phyloP scores from a whole-genome alignment of 1,139 yeast species.

The Diutina mesorugosa region DNA sequence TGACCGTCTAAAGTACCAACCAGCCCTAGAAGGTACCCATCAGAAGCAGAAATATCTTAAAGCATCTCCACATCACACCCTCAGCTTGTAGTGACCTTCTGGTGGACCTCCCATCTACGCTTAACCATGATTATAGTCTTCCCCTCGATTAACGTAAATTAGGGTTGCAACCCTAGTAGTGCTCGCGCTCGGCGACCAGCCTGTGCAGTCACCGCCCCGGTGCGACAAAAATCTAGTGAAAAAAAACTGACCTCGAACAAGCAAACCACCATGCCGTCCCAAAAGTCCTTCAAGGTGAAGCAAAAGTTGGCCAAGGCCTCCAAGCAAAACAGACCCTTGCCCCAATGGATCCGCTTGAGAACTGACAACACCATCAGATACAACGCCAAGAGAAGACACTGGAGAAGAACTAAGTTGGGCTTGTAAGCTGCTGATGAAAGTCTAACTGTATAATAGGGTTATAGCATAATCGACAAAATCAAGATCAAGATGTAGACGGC shows the following conservation, averaged over 20 bases:
- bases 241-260: neutral
- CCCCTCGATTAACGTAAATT: no score
- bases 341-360: conserved; percentile 99
- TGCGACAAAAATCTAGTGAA: neutral
- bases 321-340: conserved; percentile 99
- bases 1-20: no score
- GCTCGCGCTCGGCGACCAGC: neutral
- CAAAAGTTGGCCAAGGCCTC: conserved; percentile 99
- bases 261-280: conserved; percentile 40
- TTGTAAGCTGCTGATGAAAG: conserved; percentile 38
- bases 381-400: conserved; percentile 99
- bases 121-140: no score
- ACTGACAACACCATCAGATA: conserved; percentile 96
- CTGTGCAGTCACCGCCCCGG: neutral
- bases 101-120: no score
- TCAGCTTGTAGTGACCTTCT: no score
- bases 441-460: conserved; percentile 1
- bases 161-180: neutral
- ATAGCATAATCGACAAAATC: neutral
- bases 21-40: no score
- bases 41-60: no score
- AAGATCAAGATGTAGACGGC: conserved; percentile 2
- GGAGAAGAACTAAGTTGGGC: conserved; percentile 99
- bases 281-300: conserved; percentile 96
- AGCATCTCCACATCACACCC: no score